Percentiles rank a stretch among this genome's conserved stretches.
Evolutionary conservation across 129 eudicot species (phyloP).

Genomic region (Escallonia herrerae): DNA sequence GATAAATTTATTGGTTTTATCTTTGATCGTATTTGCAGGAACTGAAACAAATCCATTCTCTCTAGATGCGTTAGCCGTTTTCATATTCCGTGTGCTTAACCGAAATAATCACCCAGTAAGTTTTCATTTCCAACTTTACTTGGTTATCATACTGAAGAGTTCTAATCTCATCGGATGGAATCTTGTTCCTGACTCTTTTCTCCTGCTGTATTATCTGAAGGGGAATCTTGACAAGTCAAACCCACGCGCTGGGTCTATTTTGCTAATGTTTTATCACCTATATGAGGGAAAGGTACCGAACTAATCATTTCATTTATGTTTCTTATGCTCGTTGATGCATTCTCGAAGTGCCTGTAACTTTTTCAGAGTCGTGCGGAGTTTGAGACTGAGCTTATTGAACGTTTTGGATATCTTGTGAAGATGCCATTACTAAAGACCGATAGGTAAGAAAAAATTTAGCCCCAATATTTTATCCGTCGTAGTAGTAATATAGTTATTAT

Average conservation of each 20-base stretch:
- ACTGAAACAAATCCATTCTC: slow-evolving; percentile 92
- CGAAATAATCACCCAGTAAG: slow-evolving; percentile 89
- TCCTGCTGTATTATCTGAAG: slow-evolving; percentile 29
- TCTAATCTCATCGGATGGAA: slow-evolving; percentile 1
- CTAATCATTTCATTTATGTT: neutral
- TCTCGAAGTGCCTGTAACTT: neutral
- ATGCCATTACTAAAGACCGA: slow-evolving; percentile 79
- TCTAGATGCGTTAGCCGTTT: slow-evolving; percentile 85
- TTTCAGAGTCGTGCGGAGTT: slow-evolving; percentile 71
- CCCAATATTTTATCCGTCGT: neutral
- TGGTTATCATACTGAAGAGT: neutral
- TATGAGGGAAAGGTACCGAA: slow-evolving; percentile 86
- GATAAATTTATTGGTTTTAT: neutral
- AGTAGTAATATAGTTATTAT: neutral
- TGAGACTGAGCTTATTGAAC: slow-evolving; percentile 80
- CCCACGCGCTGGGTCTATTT: slow-evolving; percentile 81
- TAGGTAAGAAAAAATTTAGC: slow-evolving; percentile 37
- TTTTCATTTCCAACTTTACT: slow-evolving; percentile 4
- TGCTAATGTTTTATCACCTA: slow-evolving; percentile 90
- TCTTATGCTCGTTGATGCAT: no score
- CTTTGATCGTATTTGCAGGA: slow-evolving; percentile 43
- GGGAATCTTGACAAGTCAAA: slow-evolving; percentile 95
- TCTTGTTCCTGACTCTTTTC: slow-evolving; percentile 8
- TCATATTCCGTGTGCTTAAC: slow-evolving; percentile 77
- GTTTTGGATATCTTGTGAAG: slow-evolving; percentile 93